Evolutionary conservation across 148 eudicot genomes (phyloP).

Genomic region (Silene conica): DNA sequence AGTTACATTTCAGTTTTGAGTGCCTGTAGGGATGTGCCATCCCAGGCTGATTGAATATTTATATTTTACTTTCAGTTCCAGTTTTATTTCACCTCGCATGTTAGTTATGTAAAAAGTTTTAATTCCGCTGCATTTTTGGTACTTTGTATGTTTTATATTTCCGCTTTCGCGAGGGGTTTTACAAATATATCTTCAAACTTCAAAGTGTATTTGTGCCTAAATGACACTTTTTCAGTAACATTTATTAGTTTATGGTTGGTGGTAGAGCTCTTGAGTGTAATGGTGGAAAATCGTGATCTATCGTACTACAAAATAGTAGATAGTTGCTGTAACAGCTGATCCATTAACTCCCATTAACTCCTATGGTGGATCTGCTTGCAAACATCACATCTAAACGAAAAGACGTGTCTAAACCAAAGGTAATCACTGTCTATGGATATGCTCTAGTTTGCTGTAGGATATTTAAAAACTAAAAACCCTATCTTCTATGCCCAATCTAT

Average conservation of each 20-base stretch:
- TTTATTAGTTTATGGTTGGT: conserved; percentile 43
- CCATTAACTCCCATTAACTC: conserved; percentile 71
- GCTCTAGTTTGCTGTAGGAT: no score
- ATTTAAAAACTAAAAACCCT: conserved; percentile 24
- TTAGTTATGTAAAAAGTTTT: no score
- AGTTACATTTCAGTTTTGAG: no score
- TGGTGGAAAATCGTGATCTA: conserved; percentile 62
- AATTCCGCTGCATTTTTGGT: no score
- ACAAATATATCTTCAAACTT: neutral
- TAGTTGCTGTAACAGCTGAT: conserved; percentile 81
- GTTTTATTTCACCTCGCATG: no score
- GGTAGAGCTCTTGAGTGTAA: conserved; percentile 79
- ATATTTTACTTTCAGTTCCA: no score
- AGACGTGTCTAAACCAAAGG: conserved; percentile 39
- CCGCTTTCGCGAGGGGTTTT: no score
- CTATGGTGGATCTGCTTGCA: conserved; percentile 58
- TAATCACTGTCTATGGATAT: conserved; percentile 13
- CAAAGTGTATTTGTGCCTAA: neutral
- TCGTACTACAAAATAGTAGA: conserved; percentile 82
- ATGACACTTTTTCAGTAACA: neutral
- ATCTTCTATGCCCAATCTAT: neutral
- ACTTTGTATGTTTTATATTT: no score
- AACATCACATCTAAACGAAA: conserved; percentile 63
- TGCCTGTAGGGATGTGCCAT: no score
- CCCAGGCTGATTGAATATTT: no score